Evolutionary conservation across 208 protist species (phyloP).

Genomic region (Herpetomonas samuelpessoai): DNA sequence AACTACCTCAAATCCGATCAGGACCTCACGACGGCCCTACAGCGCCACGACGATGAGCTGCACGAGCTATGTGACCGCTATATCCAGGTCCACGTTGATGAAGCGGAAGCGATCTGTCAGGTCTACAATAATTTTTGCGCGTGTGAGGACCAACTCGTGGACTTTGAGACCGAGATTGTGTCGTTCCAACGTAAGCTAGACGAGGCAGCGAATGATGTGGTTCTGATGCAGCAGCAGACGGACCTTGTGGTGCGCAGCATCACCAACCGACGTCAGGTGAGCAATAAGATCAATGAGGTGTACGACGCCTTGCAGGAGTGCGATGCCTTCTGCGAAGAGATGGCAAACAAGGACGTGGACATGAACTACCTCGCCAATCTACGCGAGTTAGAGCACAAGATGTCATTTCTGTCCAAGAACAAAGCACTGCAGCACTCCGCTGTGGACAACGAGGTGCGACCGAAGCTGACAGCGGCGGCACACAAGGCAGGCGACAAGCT

Average conservation of each 20-base stretch:
- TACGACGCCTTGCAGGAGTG: slow-evolving; percentile 81
- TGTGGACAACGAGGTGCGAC: slow-evolving; percentile 77
- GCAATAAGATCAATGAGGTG: slow-evolving; percentile 75
- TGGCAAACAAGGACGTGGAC: slow-evolving; percentile 72
- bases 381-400: slow-evolving; percentile 59
- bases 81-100: slow-evolving; percentile 53
- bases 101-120: slow-evolving; percentile 56
- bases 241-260: slow-evolving; percentile 65
- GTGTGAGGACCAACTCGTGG: slow-evolving; percentile 74
- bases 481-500: slow-evolving; percentile 79
- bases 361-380: slow-evolving; percentile 62
- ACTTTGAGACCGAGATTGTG: slow-evolving; percentile 85
- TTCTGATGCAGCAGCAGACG: slow-evolving; percentile 80
- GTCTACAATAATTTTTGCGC: slow-evolving; percentile 65
- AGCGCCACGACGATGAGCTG: slow-evolving; percentile 63
- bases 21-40: slow-evolving; percentile 39
- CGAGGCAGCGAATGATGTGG: slow-evolving; percentile 76
- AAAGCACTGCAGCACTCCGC: slow-evolving; percentile 69
- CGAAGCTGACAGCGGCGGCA: slow-evolving; percentile 64
- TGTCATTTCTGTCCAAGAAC: slow-evolving; percentile 72
- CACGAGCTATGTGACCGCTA: slow-evolving; percentile 47
- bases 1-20: slow-evolving; percentile 52
- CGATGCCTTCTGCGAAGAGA: slow-evolving; percentile 76
- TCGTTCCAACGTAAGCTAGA: slow-evolving; percentile 70
- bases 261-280: slow-evolving; percentile 68